Base-by-base conservation (phyloP, 768 basidiomycete species). In the Trametes meyenii region DNA sequence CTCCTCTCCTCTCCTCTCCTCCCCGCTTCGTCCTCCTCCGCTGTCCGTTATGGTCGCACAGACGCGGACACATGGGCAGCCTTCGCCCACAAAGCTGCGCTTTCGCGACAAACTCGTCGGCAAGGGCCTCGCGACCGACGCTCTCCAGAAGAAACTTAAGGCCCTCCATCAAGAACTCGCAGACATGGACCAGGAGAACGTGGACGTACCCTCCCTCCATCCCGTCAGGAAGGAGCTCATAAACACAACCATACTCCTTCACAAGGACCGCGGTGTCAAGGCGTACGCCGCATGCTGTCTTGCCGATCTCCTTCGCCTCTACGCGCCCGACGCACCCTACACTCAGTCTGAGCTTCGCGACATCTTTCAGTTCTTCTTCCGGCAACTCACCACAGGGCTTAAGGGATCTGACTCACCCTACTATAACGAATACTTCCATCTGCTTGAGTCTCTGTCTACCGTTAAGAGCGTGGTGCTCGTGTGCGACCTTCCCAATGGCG, bases 311-410 rank as follows among this genome's bases (percentile, higher is more conserved):
- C 86, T 99, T 61, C 78, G 94, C 44, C 83, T 98, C 40, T 98
- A 94, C 73, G 97, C 97, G 1, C 97, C 97, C 1, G 94, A 98
- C 73, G 96, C 97, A 23, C 97, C 97, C 13, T 98, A 96, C 72
- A 96, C 89, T 14, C 87, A 89, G 51, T 75, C 82, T 50, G 92
- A 98, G 73, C 85, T 98, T 38, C 83, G 92, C 79, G 94, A 97
- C 74, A 96, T 98, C 72, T 99, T 99, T 75, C 87, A 94, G 68
- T 98, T 99, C 81, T 93, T 98, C 83, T 87, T 94, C 72, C 80
- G 86, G 38, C 96, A 97, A 73, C 86, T 99, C 58, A 77, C 81
- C 2, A 80, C 79, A 1, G 88, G 88, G 1, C 85, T 94, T 69
- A 89, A 88, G 64, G 85, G 87, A 40, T 77, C 86, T 0, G 92